These are phyloP conservation scores for Haplosporangium gracile DNA, from an alignment of 192 early-diverging fungal species.

Conservation along the genomic window DNA sequence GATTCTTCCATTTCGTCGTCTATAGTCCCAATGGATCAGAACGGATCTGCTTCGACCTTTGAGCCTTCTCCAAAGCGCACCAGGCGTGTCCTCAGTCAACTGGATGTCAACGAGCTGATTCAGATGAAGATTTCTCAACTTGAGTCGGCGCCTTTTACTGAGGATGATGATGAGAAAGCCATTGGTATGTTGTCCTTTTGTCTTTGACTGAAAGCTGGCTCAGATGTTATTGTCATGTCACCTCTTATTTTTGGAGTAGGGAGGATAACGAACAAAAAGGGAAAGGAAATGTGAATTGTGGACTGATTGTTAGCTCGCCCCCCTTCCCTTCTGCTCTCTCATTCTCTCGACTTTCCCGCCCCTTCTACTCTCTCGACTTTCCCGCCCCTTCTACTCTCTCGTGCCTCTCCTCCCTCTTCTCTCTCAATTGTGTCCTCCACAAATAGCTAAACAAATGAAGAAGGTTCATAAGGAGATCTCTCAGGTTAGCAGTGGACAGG, in stretches of 20 bases:
- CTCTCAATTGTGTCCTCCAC: neutral
- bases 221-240: constrained; percentile 1
- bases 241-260: neutral
- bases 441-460: constrained; percentile 68
- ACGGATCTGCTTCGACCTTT: neutral
- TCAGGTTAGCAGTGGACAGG: constrained; percentile 61
- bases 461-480: constrained; percentile 69
- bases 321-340: neutral
- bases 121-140: constrained; percentile 70
- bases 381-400: neutral
- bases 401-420: neutral
- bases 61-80: constrained; percentile 17
- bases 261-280: neutral
- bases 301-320: neutral
- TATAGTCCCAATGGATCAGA: neutral
- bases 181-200: constrained; percentile 57
- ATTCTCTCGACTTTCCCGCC: neutral
- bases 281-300: neutral
- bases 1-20: neutral
- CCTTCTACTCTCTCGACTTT: neutral
- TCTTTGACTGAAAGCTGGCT: neutral
- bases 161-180: constrained; percentile 72
- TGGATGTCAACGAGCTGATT: constrained; percentile 67
- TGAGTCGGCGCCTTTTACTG: constrained; percentile 58
- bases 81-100: constrained; percentile 57